Conservation (phyloP, 306 rosid species). For the Luffa aegyptiaca region DNA sequence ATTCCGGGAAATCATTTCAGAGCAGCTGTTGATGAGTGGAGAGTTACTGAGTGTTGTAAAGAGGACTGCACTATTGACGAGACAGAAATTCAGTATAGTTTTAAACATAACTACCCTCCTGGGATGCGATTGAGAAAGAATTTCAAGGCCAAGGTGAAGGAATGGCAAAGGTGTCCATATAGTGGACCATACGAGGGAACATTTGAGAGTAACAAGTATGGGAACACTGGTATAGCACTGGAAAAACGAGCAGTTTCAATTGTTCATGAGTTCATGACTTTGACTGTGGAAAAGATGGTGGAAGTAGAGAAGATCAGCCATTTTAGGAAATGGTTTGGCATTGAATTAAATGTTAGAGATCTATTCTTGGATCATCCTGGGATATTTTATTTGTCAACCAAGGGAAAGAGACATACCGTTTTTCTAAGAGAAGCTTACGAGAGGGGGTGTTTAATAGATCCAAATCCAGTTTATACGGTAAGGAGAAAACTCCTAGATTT, state of each 20-base stretch:
- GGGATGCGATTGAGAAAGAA: constrained; percentile 67
- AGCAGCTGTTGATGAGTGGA: constrained; percentile 79
- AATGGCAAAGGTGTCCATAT: constrained; percentile 72
- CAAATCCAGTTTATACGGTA: constrained; percentile 68
- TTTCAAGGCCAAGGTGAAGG: constrained; percentile 76
- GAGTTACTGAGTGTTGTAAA: constrained; percentile 68
- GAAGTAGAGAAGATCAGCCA: constrained; percentile 75
- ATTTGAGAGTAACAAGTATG: constrained; percentile 33
- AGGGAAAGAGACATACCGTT: constrained; percentile 81
- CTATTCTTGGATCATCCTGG: constrained; percentile 78
- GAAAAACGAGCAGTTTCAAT: constrained; percentile 79
- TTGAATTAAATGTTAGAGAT: constrained; percentile 66
- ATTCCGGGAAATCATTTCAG: constrained; percentile 23
- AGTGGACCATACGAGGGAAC: constrained; percentile 63
- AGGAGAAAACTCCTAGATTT: constrained; percentile 82
- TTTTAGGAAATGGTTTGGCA: constrained; percentile 45
- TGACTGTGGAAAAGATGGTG: constrained; percentile 88
- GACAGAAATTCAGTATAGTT: constrained; percentile 48
- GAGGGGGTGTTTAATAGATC: constrained; percentile 61
- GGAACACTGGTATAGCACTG: constrained; percentile 33
- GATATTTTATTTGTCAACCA: constrained; percentile 73
- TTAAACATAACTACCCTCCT: constrained; percentile 64
- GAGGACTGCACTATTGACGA: constrained; percentile 42
- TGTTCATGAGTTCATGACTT: constrained; percentile 78
- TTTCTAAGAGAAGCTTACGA: constrained; percentile 92